Evolutionary conservation across 164 flowering plant species (phyloP).

Genomic region (Berberis thunbergii): DNA sequence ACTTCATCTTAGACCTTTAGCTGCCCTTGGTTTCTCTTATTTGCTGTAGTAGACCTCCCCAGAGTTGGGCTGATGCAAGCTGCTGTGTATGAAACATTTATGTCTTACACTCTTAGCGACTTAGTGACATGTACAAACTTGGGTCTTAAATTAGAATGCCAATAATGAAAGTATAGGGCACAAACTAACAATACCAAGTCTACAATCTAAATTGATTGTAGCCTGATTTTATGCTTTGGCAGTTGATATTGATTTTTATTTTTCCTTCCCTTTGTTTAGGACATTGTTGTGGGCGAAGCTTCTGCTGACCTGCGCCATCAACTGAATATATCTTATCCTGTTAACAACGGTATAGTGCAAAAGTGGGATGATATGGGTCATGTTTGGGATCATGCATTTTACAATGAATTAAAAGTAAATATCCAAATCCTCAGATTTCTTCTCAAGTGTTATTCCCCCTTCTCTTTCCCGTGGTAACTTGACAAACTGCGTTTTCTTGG

Average conservation of each 20-base stretch:
- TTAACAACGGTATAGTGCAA: constrained; percentile 91
- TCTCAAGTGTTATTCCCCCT: too few relatives aligned
- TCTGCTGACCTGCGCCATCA: constrained; percentile 82
- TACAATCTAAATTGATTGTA: neutral
- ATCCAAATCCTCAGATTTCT: neutral
- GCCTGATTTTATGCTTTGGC: neutral
- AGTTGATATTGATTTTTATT: constrained; percentile 1
- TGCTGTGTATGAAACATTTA: too few relatives aligned
- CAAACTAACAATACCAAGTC: neutral
- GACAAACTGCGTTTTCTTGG: neutral
- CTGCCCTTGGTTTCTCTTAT: too few relatives aligned
- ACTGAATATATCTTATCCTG: constrained; percentile 91
- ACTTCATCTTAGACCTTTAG: too few relatives aligned
- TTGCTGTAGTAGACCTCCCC: too few relatives aligned
- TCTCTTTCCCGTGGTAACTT: too few relatives aligned
- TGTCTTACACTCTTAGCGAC: too few relatives aligned
- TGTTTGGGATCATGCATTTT: constrained; percentile 96
- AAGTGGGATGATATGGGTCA: constrained; percentile 99
- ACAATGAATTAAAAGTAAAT: constrained; percentile 71
- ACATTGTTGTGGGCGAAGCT: constrained; percentile 79
- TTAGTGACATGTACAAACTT: too few relatives aligned
- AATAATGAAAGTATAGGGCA: too few relatives aligned
- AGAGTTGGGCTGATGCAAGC: too few relatives aligned
- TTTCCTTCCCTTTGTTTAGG: constrained; percentile 31
- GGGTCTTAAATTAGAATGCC: too few relatives aligned